Base-by-base conservation (phyloP, 2,329 filamentous ascomycete species). In the Keithomyces neogunnii region DNA sequence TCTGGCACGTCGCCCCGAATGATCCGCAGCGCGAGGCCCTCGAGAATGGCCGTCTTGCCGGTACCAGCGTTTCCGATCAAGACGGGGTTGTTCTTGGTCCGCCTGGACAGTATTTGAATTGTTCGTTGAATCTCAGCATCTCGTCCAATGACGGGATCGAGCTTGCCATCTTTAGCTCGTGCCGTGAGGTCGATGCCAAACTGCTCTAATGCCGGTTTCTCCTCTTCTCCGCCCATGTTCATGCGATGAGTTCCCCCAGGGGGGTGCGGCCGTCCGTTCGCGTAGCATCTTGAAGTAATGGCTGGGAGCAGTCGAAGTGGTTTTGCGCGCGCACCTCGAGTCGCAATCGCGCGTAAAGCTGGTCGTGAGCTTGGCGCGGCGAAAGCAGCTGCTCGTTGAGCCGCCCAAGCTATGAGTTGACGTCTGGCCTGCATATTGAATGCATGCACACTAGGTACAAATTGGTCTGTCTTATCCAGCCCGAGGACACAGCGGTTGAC, bases 21-120 rank as follows among this genome's bases (percentile, higher is more conserved):
- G 57, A 99, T 97, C 39, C 93, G 80, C 63, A 93, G 81, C 8
- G 92, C 91, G 39, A 97, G 74, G 2, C 92, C 92, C 70, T 97
- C 92, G 3, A 96, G 73, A 48, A 96, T 88, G 1, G 92, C 91
- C 5, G 92, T 97, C 72, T 97, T 97, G 55, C 92, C 92, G 0
- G 89, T 95, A 58, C 91, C 92, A 7, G 90, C 89, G 45, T 84
- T 85, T 55, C 92, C 92, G 53, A 96, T 96, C n/a, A 96, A 73
- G 1, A 96, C 91, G 0, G 92, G 92, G 58, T 95, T 95, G 62
- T 96, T 97, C 69, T 97, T 97, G 6, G 93, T 97, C 54, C 93
- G 78, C 56, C 93, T 78, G 13, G 91, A 96, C 1, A 99, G 72
- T 9, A 99, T 87, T 63, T 97, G 93, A 53, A 97, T 96, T 0